These are phyloP conservation scores for Sporothrix inflata DNA, from an alignment of 2,329 filamentous ascomycete species.

Conservation along the genomic window DNA sequence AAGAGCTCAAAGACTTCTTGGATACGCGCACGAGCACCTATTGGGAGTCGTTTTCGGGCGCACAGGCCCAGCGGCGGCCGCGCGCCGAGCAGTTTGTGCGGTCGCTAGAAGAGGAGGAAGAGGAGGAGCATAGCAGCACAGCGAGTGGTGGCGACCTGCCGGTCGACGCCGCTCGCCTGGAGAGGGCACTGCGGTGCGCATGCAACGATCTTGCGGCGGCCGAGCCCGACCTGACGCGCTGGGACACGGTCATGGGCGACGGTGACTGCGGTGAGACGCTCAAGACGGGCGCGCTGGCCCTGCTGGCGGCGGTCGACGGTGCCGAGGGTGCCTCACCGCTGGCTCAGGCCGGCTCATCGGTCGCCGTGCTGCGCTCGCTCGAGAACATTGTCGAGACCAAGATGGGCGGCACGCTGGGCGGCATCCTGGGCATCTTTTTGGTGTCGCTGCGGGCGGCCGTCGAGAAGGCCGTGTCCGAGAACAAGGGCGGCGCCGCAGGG, in stretches of 20 bases:
- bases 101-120: conserved; percentile 40
- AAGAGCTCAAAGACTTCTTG: conserved; percentile 64
- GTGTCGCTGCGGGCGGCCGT: conserved; percentile 52
- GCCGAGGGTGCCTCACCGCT: conserved; percentile 37
- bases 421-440: conserved; percentile 59
- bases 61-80: conserved; percentile 50
- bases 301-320: conserved; percentile 51
- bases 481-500: background rate
- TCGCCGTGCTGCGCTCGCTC: conserved; percentile 52
- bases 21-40: conserved; percentile 64
- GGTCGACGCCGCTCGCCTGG: conserved; percentile 57
- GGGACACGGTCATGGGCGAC: conserved; percentile 67
- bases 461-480: conserved; percentile 29
- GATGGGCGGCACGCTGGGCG: conserved; percentile 58
- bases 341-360: conserved; percentile 50
- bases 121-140: background rate
- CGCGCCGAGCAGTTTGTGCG: conserved; percentile 51
- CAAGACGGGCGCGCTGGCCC: conserved; percentile 54
- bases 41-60: conserved; percentile 57
- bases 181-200: conserved; percentile 58
- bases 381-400: conserved; percentile 60
- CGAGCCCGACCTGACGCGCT: conserved; percentile 65
- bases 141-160: conserved; percentile 45
- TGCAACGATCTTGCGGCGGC: conserved; percentile 58
- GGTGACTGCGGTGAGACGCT: conserved; percentile 68